Base-by-base conservation (phyloP, 176 grass and related monocot species). In the Phoenix roebelenii region DNA sequence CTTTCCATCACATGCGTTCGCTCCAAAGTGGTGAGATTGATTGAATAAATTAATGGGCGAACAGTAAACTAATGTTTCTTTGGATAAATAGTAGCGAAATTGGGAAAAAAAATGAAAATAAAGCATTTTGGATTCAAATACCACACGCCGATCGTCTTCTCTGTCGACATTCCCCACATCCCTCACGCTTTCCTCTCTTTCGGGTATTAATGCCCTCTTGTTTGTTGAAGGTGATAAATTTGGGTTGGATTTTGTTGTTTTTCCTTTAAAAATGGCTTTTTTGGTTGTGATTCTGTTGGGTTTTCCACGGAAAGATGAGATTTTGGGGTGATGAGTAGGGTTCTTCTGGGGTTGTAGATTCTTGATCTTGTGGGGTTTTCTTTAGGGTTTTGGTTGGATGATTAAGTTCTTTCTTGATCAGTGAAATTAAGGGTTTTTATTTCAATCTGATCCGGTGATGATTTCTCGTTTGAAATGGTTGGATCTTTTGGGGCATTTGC, bases 171-270 rank as follows among this genome's bases (percentile, higher is more conserved):
- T 73, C 58, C 60, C 77, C 71, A 79, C 85, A 44, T 79, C 63
- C 58, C 64, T 80, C 71, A 82, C 82, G 80, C 52, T 18, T 26
- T 18, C 44, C 60, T 69, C 72, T 76, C 6, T 35, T 72, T 58
- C 51, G 75, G 83, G 78, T 72, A 66, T 88, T 85, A 82, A 76
- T 80, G 81, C 63, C 49, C 5, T 35, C 64, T 49, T 68, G 5
- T 44, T 14, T 1, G 10, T 44, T 80, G 54, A 17, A 18, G 19
- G 49, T 16, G 14, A 22, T 9, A 22, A 18, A 15, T 48, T 23
- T 67, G 70, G 69, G 61, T 82, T 66, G 23, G 51, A 76, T 58
- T 51, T 18, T 50, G 54, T n/a, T 49, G 50, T 58, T 16, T 63
- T 69, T 22, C 18, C 18, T 5, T 39, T 17, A 15, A 52, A 3